phyloP scores from a whole-genome alignment of 352 stramenopile species.

The Pythium phragmiticola region DNA sequence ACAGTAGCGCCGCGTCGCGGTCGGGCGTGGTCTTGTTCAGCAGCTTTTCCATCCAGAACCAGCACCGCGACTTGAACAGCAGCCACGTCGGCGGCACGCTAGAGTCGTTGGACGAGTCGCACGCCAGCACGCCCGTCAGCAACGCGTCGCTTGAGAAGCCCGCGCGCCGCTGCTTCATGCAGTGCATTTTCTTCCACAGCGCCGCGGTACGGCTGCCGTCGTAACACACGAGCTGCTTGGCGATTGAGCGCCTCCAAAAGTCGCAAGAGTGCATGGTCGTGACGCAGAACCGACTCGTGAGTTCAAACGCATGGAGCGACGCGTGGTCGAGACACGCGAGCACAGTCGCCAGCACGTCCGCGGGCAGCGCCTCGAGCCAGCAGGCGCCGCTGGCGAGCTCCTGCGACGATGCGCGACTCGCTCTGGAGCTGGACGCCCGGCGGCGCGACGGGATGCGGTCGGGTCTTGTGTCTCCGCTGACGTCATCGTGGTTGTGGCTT shows the following conservation, averaged over 20 bases:
- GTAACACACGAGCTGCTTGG: constrained; percentile 11
- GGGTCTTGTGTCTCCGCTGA: not conserved
- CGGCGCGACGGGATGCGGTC: not conserved
- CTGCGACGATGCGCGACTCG: constrained; percentile 1
- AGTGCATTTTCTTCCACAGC: constrained; percentile 25
- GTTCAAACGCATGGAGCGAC: constrained; percentile 19
- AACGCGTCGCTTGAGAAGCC: constrained; percentile 22
- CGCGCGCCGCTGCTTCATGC: constrained; percentile 7
- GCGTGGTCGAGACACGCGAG: constrained; percentile 18
- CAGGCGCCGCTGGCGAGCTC: not conserved
- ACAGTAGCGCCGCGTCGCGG: constrained; percentile 17
- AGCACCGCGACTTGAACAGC: constrained; percentile 27
- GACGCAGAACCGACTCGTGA: constrained; percentile 9
- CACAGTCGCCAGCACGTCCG: constrained; percentile 1
- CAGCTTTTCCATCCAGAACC: constrained; percentile 31
- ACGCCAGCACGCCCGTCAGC: constrained; percentile 18
- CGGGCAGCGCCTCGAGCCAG: constrained; percentile 11
- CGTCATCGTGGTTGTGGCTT: not conserved
- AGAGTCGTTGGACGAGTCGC: constrained; percentile 18
- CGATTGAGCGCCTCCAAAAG: constrained; percentile 14
- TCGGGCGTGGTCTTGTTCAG: constrained; percentile 19
- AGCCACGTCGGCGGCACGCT: constrained; percentile 25
- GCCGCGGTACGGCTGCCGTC: constrained; percentile 1
- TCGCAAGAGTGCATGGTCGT: constrained; percentile 3
- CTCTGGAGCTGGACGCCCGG: constrained; percentile 5